These are phyloP conservation scores for Fusarium globosum DNA, from an alignment of 2,329 filamentous ascomycete genomes.

Conservation along the genomic window DNA sequence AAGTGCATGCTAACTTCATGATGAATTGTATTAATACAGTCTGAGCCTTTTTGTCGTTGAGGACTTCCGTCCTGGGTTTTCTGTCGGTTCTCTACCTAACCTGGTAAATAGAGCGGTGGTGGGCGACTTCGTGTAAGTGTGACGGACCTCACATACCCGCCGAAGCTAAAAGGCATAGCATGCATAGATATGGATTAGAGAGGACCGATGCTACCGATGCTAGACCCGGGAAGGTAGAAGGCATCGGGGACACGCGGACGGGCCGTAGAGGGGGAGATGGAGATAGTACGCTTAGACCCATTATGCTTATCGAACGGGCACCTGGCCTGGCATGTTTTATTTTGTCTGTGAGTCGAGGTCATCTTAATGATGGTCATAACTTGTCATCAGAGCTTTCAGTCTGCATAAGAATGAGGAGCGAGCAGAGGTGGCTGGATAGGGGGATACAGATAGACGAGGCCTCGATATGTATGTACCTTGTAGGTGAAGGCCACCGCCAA, in stretches of 20 bases:
- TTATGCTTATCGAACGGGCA: slow-evolving; percentile 25
- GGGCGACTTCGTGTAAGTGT: slow-evolving; percentile 30
- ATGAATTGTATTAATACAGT: neutral
- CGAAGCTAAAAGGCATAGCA: slow-evolving; percentile 44
- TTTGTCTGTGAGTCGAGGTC: neutral
- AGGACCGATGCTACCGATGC: slow-evolving; percentile 35
- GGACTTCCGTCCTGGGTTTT: neutral
- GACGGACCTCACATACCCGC: slow-evolving; percentile 46
- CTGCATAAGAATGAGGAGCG: slow-evolving; percentile 32
- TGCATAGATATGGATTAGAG: slow-evolving; percentile 40
- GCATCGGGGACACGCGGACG: slow-evolving; percentile 40
- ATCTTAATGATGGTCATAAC: neutral
- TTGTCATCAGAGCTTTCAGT: slow-evolving; percentile 22
- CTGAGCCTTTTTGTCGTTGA: neutral
- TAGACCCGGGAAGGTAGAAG: slow-evolving; percentile 34
- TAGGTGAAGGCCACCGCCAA: slow-evolving; percentile 24
- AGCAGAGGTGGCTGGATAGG: slow-evolving; percentile 27
- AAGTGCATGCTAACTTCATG: neutral
- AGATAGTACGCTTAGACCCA: slow-evolving; percentile 25
- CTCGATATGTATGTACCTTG: slow-evolving; percentile 27
- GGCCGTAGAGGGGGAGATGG: slow-evolving; percentile 43
- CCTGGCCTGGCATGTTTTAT: neutral
- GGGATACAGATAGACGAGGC: slow-evolving; percentile 29
- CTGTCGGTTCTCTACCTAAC: neutral
- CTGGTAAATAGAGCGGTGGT: slow-evolving; percentile 18